Evolutionary conservation across 2,329 filamentous ascomycete species (phyloP).

Genomic region (Aspergillus ochraceoroseus): DNA sequence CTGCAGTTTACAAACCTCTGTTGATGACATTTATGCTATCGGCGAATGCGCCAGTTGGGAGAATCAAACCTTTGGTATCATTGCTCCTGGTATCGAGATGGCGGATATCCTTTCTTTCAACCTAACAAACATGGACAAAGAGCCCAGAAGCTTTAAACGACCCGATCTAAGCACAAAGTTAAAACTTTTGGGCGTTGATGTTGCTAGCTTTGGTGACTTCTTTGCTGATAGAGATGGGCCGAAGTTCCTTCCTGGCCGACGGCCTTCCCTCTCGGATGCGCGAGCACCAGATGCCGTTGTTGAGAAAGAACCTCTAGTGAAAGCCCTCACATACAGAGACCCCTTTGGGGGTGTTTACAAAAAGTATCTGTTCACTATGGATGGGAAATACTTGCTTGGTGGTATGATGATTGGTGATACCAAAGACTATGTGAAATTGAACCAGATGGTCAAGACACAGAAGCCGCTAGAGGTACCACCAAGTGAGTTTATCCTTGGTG

Average conservation of each 20-base stretch:
- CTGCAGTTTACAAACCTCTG: conserved; percentile 60
- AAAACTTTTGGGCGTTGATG: conserved; percentile 83
- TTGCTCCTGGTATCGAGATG: conserved; percentile 88
- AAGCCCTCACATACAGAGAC: conserved; percentile 81
- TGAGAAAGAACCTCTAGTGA: conserved; percentile 57
- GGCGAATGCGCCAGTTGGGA: conserved; percentile 91
- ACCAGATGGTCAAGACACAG: conserved; percentile 79
- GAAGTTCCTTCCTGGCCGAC: conserved; percentile 62
- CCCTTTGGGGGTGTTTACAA: conserved; percentile 87
- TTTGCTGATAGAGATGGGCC: conserved; percentile 85
- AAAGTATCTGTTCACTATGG: conserved; percentile 84
- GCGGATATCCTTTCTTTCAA: conserved; percentile 89
- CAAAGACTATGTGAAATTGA: conserved; percentile 81
- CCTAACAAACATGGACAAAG: conserved; percentile 71
- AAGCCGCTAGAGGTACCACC: conserved; percentile 74
- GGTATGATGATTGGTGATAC: conserved; percentile 98
- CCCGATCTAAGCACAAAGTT: conserved; percentile 89
- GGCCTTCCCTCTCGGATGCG: conserved; percentile 35
- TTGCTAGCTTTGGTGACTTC: conserved; percentile 90
- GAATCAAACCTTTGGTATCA: conserved; percentile 79
- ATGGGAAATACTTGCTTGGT: conserved; percentile 85
- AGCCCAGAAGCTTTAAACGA: conserved; percentile 65
- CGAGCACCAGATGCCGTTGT: conserved; percentile 38
- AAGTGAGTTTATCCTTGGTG: conserved; percentile 76
- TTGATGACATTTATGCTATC: conserved; percentile 72